A percentile compares a stretch with the other conserved stretches of the same genome.
Conservation (phyloP, 805 yeast genomes). For the Wickerhamomyces bovis region DNA sequence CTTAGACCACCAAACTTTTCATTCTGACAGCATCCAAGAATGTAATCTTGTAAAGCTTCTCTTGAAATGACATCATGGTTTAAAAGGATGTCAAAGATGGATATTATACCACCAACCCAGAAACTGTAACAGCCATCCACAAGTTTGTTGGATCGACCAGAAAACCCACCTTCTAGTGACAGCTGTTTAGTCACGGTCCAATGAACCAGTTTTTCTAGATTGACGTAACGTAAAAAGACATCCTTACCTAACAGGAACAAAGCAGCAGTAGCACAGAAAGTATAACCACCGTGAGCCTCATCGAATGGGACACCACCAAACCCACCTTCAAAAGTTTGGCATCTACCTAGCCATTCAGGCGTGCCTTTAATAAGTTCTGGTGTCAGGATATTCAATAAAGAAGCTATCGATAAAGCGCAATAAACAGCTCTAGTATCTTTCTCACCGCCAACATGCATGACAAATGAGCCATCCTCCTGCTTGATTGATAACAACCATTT, state of each 20-base stretch:
- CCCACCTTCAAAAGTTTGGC: conserved; percentile 96
- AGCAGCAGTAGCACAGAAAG: conserved; percentile 81
- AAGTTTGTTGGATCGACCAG: conserved; percentile 86
- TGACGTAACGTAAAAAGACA: conserved; percentile 29
- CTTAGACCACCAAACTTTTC: conserved; percentile 61
- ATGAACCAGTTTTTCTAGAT: conserved; percentile 43
- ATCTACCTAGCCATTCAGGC: conserved; percentile 52
- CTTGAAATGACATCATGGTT: conserved; percentile 42
- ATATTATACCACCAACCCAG: conserved; percentile 84
- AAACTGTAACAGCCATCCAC: conserved; percentile 96
- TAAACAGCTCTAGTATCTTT: conserved; percentile 80
- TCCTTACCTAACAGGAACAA: conserved; percentile 38
- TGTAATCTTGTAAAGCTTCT: conserved; percentile 54
- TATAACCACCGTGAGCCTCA: conserved; percentile 97
- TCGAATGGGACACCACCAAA: conserved; percentile 74
- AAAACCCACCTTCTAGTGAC: conserved; percentile 74
- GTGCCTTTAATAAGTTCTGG: conserved; percentile 50
- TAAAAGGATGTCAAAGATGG: conserved; percentile 52
- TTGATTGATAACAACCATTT: conserved; percentile 64
- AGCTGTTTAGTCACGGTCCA: conserved; percentile 76
- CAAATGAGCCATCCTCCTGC: conserved; percentile 66
- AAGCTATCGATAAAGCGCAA: conserved; percentile 74
- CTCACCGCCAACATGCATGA: conserved; percentile 76
- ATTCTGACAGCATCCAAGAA: conserved; percentile 70
- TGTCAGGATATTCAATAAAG: conserved; percentile 56